Conservation (phyloP, 2,329 filamentous ascomycete species). For the Xylariaceae sp. region DNA sequence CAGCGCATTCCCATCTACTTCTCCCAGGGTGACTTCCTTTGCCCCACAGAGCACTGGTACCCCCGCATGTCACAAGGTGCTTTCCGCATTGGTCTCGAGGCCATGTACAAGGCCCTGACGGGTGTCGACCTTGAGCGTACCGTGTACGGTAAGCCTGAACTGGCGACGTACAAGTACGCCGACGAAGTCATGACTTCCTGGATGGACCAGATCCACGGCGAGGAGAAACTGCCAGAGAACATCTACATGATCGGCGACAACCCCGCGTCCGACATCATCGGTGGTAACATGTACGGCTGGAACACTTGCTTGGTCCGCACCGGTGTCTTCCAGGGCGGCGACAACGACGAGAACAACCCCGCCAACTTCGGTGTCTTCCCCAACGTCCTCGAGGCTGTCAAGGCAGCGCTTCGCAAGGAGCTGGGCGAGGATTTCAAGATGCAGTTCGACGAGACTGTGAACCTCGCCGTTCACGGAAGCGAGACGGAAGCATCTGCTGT, state of each 20-base stretch:
- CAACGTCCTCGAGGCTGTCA: conserved; percentile 67
- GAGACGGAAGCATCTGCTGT: conserved; percentile 44
- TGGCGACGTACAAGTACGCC: conserved; percentile 73
- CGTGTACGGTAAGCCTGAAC: conserved; percentile 69
- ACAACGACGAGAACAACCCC: conserved; percentile 71
- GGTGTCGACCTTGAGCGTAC: conserved; percentile 68
- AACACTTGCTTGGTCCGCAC: conserved; percentile 75
- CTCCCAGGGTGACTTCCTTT: conserved; percentile 44
- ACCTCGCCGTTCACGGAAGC: conserved; percentile 56
- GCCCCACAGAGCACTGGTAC: conserved; percentile 59
- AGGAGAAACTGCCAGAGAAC: conserved; percentile 62
- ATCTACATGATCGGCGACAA: conserved; percentile 76
- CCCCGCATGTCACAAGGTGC: conserved; percentile 68
- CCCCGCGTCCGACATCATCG: conserved; percentile 67
- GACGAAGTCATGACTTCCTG: conserved; percentile 66
- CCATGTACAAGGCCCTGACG: conserved; percentile 66
- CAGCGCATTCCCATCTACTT: conserved; percentile 70
- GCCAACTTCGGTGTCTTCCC: conserved; percentile 71
- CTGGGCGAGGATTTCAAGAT: conserved; percentile 70
- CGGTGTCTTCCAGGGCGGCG: conserved; percentile 71
- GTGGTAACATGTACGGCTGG: conserved; percentile 77
- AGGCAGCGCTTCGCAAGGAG: conserved; percentile 62
- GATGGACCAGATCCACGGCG: conserved; percentile 72
- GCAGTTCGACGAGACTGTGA: conserved; percentile 65
- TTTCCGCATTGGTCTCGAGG: conserved; percentile 70